Conservation (phyloP, 192 early-diverging fungal genomes). For the Backusella psychrophila region DNA sequence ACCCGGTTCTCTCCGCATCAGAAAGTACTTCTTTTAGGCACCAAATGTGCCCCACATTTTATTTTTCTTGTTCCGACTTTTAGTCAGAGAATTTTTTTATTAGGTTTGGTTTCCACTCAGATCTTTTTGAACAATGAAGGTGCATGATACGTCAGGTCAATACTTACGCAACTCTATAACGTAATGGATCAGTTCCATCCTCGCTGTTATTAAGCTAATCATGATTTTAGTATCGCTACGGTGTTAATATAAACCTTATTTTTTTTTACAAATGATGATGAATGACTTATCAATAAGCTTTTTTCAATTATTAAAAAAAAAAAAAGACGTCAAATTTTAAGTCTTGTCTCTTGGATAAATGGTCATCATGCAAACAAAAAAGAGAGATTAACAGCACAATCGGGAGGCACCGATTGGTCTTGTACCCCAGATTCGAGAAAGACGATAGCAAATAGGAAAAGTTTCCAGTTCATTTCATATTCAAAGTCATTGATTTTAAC, state of each 20-base stretch:
- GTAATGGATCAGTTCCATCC: not conserved
- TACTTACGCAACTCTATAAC: not conserved
- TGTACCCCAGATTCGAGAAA: not conserved
- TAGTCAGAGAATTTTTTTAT: not conserved
- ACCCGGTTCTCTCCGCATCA: slow-evolving; percentile 1
- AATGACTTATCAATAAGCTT: not conserved
- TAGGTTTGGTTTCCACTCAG: not conserved
- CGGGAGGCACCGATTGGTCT: not conserved
- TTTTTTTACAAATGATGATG: not conserved
- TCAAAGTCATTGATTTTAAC: not conserved
- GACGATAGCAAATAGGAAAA: not conserved
- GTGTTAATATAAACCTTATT: not conserved
- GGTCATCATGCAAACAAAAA: not conserved
- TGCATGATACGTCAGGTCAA: not conserved
- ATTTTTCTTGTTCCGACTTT: slow-evolving; percentile 4
- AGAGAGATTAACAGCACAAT: not conserved
- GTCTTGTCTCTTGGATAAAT: not conserved
- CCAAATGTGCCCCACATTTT: not conserved
- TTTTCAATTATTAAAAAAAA: not conserved
- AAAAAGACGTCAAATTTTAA: not conserved
- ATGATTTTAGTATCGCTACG: not conserved
- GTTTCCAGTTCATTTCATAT: slow-evolving; percentile 4
- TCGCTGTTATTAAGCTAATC: not conserved
- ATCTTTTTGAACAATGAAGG: not conserved
- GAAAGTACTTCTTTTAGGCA: not conserved